Base-by-base conservation (phyloP, 768 basidiomycete genomes). In the Agrocybe pediades region DNA sequence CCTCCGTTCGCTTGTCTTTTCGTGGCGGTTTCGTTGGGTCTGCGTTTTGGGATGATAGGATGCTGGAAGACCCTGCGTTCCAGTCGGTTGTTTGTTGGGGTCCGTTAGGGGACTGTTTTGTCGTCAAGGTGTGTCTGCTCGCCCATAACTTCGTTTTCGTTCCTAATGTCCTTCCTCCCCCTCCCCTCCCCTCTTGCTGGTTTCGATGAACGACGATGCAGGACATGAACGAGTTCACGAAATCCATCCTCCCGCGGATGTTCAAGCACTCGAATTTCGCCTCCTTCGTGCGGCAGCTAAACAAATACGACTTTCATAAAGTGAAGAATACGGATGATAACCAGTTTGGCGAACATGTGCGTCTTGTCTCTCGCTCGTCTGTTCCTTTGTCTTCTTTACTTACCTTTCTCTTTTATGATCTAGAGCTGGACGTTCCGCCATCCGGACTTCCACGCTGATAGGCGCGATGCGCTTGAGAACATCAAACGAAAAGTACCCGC, bases 231-330 rank as follows among this genome's bases (percentile, higher is more conserved):
- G 92, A 94, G 63, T 96, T 96, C 72, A 95, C 94, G 30, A 94
- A 92, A 71, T 84, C 77, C 23, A 89, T 95, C 67, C 81, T 96
- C 7, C 93, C 93, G 6, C 87, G 89, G 30, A 86, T 94, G 79
- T 96, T 96, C 84, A 95, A 95, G 69, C 93, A 96, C 67, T 92
- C 90, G 6, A 96, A 96, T 66, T 96, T 96, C 69, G 93, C 93
- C 25, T 84, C 82, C 49, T 96, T 96, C 65, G 94, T 96, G 5
- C 82, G 93, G 9, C 94, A 96, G 69, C 78, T 96, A 27, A 96
- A 96, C 79, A 96, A 95, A 70, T 96, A 96, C 67, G 94, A 95
- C 71, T 96, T 96, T 61, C 94, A 95, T 79, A 96, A 96, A 77
- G 89, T 95, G 58, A 95, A 95, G 71, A 92, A 90, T 62, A 86